Evolutionary conservation across 257 asterid genomes (phyloP).

Genomic region (Petrea volubilis): DNA sequence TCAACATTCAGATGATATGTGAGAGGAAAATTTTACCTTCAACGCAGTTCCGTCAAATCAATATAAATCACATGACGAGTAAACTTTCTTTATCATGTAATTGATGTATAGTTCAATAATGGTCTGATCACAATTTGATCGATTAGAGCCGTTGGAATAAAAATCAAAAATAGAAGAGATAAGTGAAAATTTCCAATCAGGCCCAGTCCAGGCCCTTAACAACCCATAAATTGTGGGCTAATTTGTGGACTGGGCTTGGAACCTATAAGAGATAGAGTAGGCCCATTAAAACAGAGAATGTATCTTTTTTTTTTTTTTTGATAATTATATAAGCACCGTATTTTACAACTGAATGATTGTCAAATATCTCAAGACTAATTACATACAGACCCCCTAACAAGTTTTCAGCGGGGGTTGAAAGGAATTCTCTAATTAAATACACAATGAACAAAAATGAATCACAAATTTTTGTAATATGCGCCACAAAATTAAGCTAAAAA

Average conservation of each 20-base stretch:
- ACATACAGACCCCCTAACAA: background rate
- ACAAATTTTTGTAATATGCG: background rate
- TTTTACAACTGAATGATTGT: too few species aligned
- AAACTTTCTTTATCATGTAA: too few species aligned
- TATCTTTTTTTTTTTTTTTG: too few species aligned
- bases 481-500: too few species aligned
- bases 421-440: background rate
- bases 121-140: too few species aligned
- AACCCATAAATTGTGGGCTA: background rate
- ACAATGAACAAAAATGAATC: background rate
- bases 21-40: too few species aligned
- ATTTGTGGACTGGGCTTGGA: background rate
- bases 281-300: background rate
- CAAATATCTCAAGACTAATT: background rate
- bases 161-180: background rate
- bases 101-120: too few species aligned
- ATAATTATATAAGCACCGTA: too few species aligned
- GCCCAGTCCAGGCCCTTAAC: slow-evolving; percentile 16
- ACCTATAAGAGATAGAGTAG: background rate
- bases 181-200: background rate
- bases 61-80: too few species aligned
- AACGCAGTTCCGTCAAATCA: too few species aligned
- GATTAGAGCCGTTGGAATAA: too few species aligned
- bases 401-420: background rate
- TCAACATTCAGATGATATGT: too few species aligned